These are phyloP conservation scores for Jasminum sambac DNA, from an alignment of 257 asterid genomes.

Conservation along the genomic window DNA sequence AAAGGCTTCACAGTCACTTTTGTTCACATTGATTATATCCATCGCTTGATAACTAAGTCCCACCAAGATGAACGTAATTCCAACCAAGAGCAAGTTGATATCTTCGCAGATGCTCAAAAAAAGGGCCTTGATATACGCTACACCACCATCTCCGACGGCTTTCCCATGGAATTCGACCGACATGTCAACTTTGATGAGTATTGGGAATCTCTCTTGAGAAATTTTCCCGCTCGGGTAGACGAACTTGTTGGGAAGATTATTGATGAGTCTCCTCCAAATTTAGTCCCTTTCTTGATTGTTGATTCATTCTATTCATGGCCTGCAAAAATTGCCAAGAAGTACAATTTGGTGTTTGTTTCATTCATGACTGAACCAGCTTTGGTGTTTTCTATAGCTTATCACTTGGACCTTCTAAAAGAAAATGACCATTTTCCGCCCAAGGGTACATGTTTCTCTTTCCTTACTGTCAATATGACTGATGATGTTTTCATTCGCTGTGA, in stretches of 20 bases:
- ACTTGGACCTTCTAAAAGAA: neutral
- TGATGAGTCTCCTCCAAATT: slow-evolving; percentile 19
- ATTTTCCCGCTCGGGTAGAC: slow-evolving; percentile 33
- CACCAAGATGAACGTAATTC: neutral
- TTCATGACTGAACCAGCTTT: slow-evolving; percentile 36
- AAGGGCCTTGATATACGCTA: slow-evolving; percentile 50
- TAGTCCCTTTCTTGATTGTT: slow-evolving; percentile 30
- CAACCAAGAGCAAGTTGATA: neutral
- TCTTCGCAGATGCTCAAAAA: slow-evolving; percentile 39
- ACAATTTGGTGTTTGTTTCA: slow-evolving; percentile 35
- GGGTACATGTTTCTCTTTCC: neutral
- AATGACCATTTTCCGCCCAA: neutral
- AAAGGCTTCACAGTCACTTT: slow-evolving; percentile 51
- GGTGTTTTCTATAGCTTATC: slow-evolving; percentile 35
- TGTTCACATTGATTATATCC: slow-evolving; percentile 46
- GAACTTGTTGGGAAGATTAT: slow-evolving; percentile 29
- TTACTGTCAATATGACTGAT: neutral
- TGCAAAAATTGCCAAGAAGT: slow-evolving; percentile 23
- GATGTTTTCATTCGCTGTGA: no score
- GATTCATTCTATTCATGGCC: slow-evolving; percentile 38
- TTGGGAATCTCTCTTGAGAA: slow-evolving; percentile 32
- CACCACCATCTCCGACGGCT: slow-evolving; percentile 43
- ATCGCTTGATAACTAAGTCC: slow-evolving; percentile 43
- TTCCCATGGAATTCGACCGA: slow-evolving; percentile 42
- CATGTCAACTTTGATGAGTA: slow-evolving; percentile 30